These are phyloP conservation scores for Pseudopediastrum boryanum DNA, from an alignment of 139 green algal species.

Conservation along the genomic window DNA sequence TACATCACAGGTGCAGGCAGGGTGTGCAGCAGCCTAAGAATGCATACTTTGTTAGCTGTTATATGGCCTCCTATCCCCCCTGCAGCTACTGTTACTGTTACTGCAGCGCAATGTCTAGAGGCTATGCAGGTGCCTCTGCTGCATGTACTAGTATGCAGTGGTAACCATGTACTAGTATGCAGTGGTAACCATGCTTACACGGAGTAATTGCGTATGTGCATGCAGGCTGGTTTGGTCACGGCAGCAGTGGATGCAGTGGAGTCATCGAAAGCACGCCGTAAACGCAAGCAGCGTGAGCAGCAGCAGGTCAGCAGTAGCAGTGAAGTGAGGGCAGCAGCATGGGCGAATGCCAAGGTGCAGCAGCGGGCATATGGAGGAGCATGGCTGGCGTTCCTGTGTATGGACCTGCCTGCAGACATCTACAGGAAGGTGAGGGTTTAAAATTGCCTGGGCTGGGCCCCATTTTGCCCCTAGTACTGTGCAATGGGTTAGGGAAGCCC, in stretches of 20 bases:
- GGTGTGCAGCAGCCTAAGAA: too few species aligned
- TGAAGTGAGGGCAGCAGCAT: constrained; percentile 36
- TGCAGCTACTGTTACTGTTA: too few species aligned
- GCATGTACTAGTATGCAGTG: background rate
- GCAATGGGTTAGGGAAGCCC: too few species aligned
- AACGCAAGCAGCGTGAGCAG: constrained; percentile 55
- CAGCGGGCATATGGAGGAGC: constrained; percentile 60
- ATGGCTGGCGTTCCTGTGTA: constrained; percentile 85
- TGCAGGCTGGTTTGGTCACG: constrained; percentile 48
- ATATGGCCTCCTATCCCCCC: too few species aligned
- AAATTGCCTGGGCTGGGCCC: too few species aligned
- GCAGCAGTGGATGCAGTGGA: constrained; percentile 49
- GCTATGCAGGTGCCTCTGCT: background rate
- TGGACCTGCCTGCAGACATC: constrained; percentile 75
- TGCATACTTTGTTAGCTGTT: too few species aligned
- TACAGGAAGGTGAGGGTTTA: constrained; percentile 59
- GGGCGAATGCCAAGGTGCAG: constrained; percentile 62
- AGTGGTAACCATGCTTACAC: too few species aligned
- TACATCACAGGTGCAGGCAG: too few species aligned
- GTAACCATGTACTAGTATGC: too few species aligned
- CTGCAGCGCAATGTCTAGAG: too few species aligned
- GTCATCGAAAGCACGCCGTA: constrained; percentile 59
- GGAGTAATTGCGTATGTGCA: too few species aligned
- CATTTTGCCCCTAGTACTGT: too few species aligned
- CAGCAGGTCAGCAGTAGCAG: background rate